phyloP scores from a whole-genome alignment of 2,329 filamentous ascomycete species.

The Furcasterigmium furcatum region DNA sequence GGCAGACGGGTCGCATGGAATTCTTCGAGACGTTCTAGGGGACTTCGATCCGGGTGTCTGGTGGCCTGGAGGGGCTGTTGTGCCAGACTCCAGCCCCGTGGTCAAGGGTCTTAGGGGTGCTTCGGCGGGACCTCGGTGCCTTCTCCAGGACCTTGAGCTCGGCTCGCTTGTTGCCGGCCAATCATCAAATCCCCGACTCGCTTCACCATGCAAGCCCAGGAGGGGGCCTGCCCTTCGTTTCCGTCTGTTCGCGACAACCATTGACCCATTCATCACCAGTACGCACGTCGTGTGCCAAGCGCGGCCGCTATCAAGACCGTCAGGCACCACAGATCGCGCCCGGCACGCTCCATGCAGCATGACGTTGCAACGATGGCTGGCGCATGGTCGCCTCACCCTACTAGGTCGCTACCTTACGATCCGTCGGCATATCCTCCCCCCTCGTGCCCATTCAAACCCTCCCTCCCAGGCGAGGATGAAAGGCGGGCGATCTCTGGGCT shows the following conservation, averaged over 20 bases:
- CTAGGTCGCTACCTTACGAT: no score
- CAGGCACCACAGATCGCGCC: no score
- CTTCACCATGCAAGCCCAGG: slow-evolving; percentile 19
- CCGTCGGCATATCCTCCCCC: no score
- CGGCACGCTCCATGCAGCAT: no score
- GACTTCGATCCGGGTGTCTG: neutral
- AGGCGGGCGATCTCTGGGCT: no score
- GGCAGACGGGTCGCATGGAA: slow-evolving; percentile 2
- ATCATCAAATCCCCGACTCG: slow-evolving; percentile 27
- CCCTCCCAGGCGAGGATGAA: no score
- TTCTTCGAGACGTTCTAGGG: slow-evolving; percentile 1
- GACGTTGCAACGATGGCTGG: no score
- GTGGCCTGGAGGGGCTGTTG: neutral
- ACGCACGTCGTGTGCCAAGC: no score
- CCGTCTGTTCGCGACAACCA: neutral
- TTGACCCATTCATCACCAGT: neutral
- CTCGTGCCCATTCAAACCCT: no score
- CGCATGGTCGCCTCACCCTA: no score
- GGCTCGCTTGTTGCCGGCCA: slow-evolving; percentile 29
- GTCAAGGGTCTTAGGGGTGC: neutral
- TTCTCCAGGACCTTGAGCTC: neutral
- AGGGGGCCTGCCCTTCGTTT: neutral
- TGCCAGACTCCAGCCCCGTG: no score
- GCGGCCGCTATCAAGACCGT: no score
- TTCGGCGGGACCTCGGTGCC: neutral